Evolutionary conservation across 768 basidiomycete species (phyloP).

Genomic region (Scleroderma citrinum): DNA sequence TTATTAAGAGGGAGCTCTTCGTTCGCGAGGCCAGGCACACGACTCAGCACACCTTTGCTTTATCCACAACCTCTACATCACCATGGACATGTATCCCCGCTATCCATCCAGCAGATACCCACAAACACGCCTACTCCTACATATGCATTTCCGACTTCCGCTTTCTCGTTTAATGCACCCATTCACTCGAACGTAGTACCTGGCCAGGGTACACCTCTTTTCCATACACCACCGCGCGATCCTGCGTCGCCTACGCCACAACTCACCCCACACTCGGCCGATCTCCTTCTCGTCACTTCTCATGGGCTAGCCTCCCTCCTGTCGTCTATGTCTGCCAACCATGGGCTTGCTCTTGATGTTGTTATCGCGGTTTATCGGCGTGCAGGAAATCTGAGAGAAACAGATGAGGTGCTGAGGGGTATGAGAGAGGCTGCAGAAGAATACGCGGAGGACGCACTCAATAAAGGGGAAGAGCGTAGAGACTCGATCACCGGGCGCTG

Average conservation of each 20-base stretch:
- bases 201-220: neutral
- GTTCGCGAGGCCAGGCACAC: neutral
- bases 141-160: neutral
- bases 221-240: neutral
- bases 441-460: constrained; percentile 10
- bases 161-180: neutral
- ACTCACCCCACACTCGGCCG: constrained; percentile 6
- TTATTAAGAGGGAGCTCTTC: neutral
- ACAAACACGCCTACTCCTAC: neutral
- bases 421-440: constrained; percentile 36
- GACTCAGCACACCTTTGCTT: neutral
- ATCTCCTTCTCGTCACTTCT: constrained; percentile 10
- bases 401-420: constrained; percentile 33
- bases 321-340: constrained; percentile 38
- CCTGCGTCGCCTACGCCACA: neutral
- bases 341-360: constrained; percentile 37
- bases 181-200: neutral
- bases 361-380: constrained; percentile 34
- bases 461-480: neutral
- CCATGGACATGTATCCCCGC: neutral
- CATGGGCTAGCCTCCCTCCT: constrained; percentile 31
- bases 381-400: constrained; percentile 30
- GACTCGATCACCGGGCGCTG: neutral
- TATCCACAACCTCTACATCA: neutral
- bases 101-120: neutral